Evolutionary conservation across 306 rosid genomes (phyloP).

Genomic region (Sophora flavescens): DNA sequence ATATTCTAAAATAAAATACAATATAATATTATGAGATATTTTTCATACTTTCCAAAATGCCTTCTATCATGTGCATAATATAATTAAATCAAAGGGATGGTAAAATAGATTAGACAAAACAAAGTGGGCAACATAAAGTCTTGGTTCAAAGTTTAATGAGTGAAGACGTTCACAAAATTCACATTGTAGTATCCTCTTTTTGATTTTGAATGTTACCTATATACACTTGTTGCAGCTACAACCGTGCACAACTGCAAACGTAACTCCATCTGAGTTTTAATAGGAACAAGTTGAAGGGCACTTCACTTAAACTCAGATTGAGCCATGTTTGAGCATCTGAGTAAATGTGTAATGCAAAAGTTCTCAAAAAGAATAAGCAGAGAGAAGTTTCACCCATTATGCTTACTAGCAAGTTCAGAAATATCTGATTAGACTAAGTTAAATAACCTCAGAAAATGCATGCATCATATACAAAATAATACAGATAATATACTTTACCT

Average conservation of each 20-base stretch:
- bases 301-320: not conserved
- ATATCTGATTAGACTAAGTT: too few species aligned
- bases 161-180: not conserved
- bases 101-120: too few species aligned
- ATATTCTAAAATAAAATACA: too few species aligned
- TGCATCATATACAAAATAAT: conserved; percentile 15
- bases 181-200: not conserved
- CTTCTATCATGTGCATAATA: not conserved
- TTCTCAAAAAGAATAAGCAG: not conserved
- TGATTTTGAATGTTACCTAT: not conserved
- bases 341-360: not conserved
- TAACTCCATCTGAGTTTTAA: not conserved
- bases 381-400: not conserved
- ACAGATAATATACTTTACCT: conserved; percentile 65
- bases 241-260: not conserved
- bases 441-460: not conserved
- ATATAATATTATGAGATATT: too few species aligned
- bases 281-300: not conserved
- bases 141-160: not conserved
- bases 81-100: not conserved
- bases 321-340: not conserved
- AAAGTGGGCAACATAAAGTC: not conserved
- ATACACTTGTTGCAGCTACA: not conserved
- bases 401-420: not conserved
- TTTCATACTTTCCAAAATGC: not conserved